These are phyloP conservation scores for Fusarium sp. DNA, from an alignment of 2,329 filamentous ascomycete species.

Conservation along the genomic window DNA sequence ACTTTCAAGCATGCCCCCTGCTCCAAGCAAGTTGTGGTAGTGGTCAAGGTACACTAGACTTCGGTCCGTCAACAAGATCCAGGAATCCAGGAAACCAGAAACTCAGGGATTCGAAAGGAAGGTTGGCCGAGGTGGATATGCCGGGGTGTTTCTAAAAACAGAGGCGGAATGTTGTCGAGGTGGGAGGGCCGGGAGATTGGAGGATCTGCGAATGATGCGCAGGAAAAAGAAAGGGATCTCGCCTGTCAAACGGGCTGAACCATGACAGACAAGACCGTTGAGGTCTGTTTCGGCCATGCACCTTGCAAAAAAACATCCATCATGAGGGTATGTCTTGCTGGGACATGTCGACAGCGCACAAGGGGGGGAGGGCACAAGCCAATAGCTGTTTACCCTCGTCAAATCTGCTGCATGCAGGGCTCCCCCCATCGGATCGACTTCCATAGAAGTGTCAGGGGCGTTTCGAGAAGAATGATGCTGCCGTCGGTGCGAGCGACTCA, in stretches of 20 bases:
- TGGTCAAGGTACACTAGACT: slow-evolving; percentile 5
- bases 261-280: slow-evolving; percentile 8
- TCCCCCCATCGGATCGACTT: slow-evolving; percentile 35
- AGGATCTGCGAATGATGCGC: slow-evolving; percentile 41
- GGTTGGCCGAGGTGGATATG: slow-evolving; percentile 20
- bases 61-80: slow-evolving; percentile 13
- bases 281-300: slow-evolving; percentile 9
- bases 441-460: slow-evolving; percentile 34
- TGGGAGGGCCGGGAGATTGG: slow-evolving; percentile 33
- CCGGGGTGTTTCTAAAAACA: slow-evolving; percentile 40
- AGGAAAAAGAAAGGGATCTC: slow-evolving; percentile 18
- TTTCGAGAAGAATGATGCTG: slow-evolving; percentile 23
- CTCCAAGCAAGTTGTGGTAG: not conserved
- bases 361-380: slow-evolving; percentile 9
- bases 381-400: slow-evolving; percentile 30
- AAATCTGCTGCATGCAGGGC: slow-evolving; percentile 25
- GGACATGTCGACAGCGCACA: slow-evolving; percentile 18
- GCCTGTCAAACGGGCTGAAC: slow-evolving; percentile 21
- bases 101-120: slow-evolving; percentile 14
- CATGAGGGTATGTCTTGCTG: slow-evolving; percentile 29
- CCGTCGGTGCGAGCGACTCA: slow-evolving; percentile 20
- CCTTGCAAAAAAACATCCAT: slow-evolving; percentile 19
- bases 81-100: slow-evolving; percentile 2
- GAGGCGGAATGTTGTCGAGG: slow-evolving; percentile 29
- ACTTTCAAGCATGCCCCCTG: slow-evolving; percentile 23